Percentiles rank a stretch among this genome's conserved stretches.
These are phyloP conservation scores for Neofusicoccum laricinum DNA, from an alignment of 2,329 filamentous ascomycete genomes.

Conservation along the genomic window DNA sequence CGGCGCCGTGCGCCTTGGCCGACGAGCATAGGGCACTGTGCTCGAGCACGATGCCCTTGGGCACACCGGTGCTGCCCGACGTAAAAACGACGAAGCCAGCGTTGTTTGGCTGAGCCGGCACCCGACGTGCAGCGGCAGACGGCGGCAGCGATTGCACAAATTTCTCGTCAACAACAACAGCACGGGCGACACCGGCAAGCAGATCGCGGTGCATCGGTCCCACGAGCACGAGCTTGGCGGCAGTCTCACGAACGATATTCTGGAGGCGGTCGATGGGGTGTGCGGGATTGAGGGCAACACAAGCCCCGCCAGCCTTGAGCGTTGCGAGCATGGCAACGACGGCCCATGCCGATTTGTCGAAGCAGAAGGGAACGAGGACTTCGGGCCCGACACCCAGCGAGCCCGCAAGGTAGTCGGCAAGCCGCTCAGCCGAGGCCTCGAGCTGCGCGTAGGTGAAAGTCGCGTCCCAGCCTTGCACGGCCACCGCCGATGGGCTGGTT, in stretches of 20 bases:
- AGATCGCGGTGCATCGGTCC: too few relatives aligned
- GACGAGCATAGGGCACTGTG: slow-evolving; percentile 27
- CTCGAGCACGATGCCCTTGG: slow-evolving; percentile 31
- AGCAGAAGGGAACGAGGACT: slow-evolving; percentile 45
- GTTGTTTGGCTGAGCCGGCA: too few relatives aligned
- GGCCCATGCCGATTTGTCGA: too few relatives aligned
- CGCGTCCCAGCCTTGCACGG: too few relatives aligned
- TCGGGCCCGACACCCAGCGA: slow-evolving; percentile 28
- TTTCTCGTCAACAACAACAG: too few relatives aligned
- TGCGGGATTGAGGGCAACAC: not conserved
- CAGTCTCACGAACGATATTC: not conserved
- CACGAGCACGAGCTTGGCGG: too few relatives aligned
- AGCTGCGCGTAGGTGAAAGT: not conserved
- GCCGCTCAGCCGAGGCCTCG: not conserved
- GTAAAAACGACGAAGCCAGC: slow-evolving; percentile 29
- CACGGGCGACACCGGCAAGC: too few relatives aligned
- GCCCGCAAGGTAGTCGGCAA: slow-evolving; percentile 19
- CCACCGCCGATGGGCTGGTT: too few relatives aligned
- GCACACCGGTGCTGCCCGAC: slow-evolving; percentile 33
- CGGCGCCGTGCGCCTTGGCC: slow-evolving; percentile 17
- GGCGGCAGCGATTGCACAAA: too few relatives aligned
- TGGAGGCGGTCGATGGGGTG: not conserved
- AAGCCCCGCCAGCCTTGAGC: not conserved
- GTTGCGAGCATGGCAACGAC: too few relatives aligned
- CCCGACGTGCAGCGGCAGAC: too few relatives aligned